Evolutionary conservation across 192 early-diverging fungal species (phyloP).

Genomic region (Coemansia sp.): DNA sequence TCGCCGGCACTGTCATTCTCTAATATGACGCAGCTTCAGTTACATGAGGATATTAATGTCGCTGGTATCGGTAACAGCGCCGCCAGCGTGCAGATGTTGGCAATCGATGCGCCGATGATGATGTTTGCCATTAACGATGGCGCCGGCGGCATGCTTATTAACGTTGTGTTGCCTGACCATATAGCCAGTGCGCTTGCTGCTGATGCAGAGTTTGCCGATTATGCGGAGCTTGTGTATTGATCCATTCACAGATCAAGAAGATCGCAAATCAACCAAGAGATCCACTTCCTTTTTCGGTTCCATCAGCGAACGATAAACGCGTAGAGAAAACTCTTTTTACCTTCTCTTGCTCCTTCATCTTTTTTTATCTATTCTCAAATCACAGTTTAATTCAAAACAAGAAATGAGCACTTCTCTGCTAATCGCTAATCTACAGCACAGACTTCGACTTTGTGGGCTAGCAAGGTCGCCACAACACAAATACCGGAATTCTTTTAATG

Average conservation of each 20-base stretch:
- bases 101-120: slow-evolving; percentile 25
- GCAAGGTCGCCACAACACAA: neutral
- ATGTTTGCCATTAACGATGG: slow-evolving; percentile 28
- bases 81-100: slow-evolving; percentile 17
- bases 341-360: no score
- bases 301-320: no score
- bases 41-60: neutral
- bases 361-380: no score
- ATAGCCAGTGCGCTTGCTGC: neutral
- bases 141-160: slow-evolving; percentile 16
- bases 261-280: no score
- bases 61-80: neutral
- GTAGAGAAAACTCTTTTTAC: neutral
- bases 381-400: no score
- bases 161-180: slow-evolving; percentile 14
- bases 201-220: slow-evolving; percentile 9
- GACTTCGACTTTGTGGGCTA: neutral
- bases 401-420: neutral
- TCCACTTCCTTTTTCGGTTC: no score
- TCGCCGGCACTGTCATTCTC: slow-evolving; percentile 28
- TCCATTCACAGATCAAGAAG: no score
- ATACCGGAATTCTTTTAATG: no score
- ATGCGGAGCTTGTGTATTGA: slow-evolving; percentile 8
- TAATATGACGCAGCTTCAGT: slow-evolving; percentile 17
- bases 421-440: neutral